Percentiles rank a stretch among this genome's conserved stretches.
Evolutionary conservation across 2,329 filamentous ascomycete genomes (phyloP).

Genomic region (Thelonectria discophora): DNA sequence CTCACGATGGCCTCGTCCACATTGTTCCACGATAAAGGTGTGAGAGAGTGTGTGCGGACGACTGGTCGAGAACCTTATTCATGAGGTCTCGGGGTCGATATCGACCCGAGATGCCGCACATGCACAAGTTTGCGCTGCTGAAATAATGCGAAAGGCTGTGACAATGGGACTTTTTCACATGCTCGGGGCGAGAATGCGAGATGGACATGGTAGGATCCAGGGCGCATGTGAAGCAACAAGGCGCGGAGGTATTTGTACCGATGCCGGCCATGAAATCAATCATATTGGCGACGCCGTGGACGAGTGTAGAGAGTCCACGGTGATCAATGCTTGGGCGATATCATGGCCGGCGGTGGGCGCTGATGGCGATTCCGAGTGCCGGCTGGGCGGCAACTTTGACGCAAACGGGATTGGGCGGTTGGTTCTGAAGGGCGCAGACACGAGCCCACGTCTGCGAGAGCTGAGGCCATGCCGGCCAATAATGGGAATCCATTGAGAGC

Average conservation of each 20-base stretch:
- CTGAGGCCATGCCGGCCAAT: neutral
- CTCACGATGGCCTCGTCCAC: neutral
- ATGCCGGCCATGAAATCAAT: neutral
- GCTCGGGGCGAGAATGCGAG: conserved; percentile 7
- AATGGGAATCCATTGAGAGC: conserved; percentile 1
- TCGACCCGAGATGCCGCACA: neutral
- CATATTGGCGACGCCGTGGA: no score
- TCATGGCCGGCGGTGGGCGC: neutral
- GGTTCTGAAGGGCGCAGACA: conserved; percentile 9
- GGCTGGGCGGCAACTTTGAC: conserved; percentile 6
- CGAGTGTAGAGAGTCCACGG: neutral
- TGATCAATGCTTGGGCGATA: neutral
- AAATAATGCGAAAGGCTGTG: neutral
- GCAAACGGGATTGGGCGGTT: conserved; percentile 7
- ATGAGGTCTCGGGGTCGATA: neutral
- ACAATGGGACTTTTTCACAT: conserved; percentile 6
- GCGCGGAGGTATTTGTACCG: neutral
- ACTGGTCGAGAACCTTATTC: conserved; percentile 16
- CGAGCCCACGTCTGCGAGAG: conserved; percentile 5
- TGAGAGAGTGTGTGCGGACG: conserved; percentile 2
- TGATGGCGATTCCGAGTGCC: conserved; percentile 6
- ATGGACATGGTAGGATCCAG: neutral
- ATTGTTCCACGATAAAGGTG: neutral
- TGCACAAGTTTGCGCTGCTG: neutral
- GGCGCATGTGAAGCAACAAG: neutral